These are phyloP conservation scores for Cymbopogon citratus DNA, from an alignment of 176 grass and related monocot genomes.

Conservation along the genomic window DNA sequence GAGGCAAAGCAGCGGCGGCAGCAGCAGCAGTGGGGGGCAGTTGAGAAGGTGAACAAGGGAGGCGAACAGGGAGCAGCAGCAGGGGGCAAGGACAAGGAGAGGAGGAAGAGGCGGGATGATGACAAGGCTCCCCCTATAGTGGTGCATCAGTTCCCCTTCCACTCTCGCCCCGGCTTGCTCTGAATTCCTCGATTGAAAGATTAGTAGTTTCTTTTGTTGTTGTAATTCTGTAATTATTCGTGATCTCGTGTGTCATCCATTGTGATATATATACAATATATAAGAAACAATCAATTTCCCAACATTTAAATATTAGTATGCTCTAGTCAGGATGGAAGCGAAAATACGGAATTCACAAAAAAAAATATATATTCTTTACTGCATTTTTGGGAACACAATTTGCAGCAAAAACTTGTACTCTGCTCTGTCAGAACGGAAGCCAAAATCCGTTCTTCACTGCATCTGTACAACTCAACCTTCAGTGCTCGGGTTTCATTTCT, in stretches of 20 bases:
- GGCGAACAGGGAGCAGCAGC: not conserved
- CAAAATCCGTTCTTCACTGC: too few relatives aligned
- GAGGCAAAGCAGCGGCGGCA: not conserved
- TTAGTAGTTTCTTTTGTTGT: not conserved
- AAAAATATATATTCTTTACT: too few relatives aligned
- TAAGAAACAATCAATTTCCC: not conserved
- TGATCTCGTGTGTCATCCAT: not conserved
- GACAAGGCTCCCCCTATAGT: not conserved
- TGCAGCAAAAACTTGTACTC: not conserved
- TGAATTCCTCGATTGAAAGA: not conserved
- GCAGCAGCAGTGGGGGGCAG: not conserved
- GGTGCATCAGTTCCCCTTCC: conserved; percentile 37
- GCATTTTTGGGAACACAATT: too few relatives aligned
- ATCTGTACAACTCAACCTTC: too few relatives aligned
- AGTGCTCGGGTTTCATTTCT: not conserved
- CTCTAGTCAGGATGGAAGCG: too few relatives aligned
- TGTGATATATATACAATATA: not conserved
- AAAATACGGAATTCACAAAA: too few relatives aligned
- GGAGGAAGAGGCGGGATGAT: not conserved
- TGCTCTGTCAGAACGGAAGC: not conserved
- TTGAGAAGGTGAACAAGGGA: not conserved
- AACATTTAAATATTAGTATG: too few relatives aligned
- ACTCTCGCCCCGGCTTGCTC: conserved; percentile 42
- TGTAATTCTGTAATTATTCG: not conserved
- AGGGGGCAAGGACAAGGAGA: not conserved